Base-by-base conservation (phyloP, 2,329 filamentous ascomycete genomes). In the Diaporthe ilicicola region DNA sequence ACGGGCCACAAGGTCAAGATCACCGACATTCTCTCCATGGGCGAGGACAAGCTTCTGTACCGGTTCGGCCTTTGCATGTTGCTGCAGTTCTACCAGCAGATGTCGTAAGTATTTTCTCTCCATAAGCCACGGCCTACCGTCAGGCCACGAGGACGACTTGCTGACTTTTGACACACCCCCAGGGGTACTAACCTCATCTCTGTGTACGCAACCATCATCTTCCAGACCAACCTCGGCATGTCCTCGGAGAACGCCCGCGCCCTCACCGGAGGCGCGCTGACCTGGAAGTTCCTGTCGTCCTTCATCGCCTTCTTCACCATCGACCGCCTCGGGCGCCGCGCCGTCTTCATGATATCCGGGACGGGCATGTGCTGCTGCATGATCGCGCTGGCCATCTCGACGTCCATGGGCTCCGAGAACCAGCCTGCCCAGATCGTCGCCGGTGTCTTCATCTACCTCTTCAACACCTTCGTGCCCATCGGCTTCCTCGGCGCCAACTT, bases 401-500 rank as follows among this genome's bases (percentile, higher is more conserved):
- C 85, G 3, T 87, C 83, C 24, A 85, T 84, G 75, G 81, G 84
- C 15, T 80, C 78, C 39, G 77, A 78, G 17, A 86, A 87, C 77
- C 80, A 80, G 3, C 71, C 80, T 1, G 83, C 87, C 2, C 83
- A 86, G 72, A 84, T 89, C 51, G 84, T 83, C 0, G 86, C 86
- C 0, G 86, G 85, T 0, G 83, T 87, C 73, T 89, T 89, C 77
- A 83, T 90, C 61, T 90, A 88, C 78, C 77, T 88, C 56, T 91
- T 88, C 81, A 88, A 89, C 78, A 87, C 86, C 74, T 90, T 90
- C 78, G 86, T 89, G 54, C 87, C 86, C 0, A 86, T 89, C 70
- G 88, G 87, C 0, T 89, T 89, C 79, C 81, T 89, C 0, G 88
- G 88, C 1, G 84, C 87, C 39, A 89, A 88, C 74, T 90, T 89